phyloP scores from a whole-genome alignment of 306 rosid species.

The Glycine latifolia region DNA sequence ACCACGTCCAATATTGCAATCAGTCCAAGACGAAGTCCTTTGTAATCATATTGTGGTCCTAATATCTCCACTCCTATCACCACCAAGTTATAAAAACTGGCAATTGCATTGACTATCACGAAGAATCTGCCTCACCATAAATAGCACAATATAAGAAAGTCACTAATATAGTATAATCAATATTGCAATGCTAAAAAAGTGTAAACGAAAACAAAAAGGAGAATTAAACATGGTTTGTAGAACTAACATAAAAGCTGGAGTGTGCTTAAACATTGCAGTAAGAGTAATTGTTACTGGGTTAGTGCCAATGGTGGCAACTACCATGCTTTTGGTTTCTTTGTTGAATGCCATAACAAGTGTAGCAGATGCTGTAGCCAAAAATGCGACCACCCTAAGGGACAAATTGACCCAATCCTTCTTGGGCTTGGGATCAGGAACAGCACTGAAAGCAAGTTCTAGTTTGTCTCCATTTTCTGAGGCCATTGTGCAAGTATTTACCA shows the following conservation, averaged over 20 bases:
- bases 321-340: slow-evolving; percentile 68
- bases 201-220: background rate
- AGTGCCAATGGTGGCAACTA: slow-evolving; percentile 83
- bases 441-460: slow-evolving; percentile 23
- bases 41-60: slow-evolving; percentile 56
- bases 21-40: slow-evolving; percentile 64
- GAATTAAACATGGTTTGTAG: background rate
- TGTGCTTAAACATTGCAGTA: slow-evolving; percentile 73
- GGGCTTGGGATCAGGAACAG: slow-evolving; percentile 8
- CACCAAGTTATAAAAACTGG: slow-evolving; percentile 68
- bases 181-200: background rate
- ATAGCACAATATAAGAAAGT: no score
- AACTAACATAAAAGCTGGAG: slow-evolving; percentile 85
- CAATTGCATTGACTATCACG: slow-evolving; percentile 73
- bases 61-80: slow-evolving; percentile 60
- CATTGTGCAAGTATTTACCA: slow-evolving; percentile 44
- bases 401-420: slow-evolving; percentile 53
- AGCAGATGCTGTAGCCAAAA: slow-evolving; percentile 73
- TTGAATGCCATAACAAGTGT: slow-evolving; percentile 79
- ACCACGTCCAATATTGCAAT: slow-evolving; percentile 84
- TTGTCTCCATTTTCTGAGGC: slow-evolving; percentile 59
- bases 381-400: slow-evolving; percentile 59
- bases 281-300: slow-evolving; percentile 55
- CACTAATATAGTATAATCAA: background rate
- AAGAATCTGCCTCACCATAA: slow-evolving; percentile 63